Base-by-base conservation (phyloP, 306 rosid species). In the Quercus glauca region DNA sequence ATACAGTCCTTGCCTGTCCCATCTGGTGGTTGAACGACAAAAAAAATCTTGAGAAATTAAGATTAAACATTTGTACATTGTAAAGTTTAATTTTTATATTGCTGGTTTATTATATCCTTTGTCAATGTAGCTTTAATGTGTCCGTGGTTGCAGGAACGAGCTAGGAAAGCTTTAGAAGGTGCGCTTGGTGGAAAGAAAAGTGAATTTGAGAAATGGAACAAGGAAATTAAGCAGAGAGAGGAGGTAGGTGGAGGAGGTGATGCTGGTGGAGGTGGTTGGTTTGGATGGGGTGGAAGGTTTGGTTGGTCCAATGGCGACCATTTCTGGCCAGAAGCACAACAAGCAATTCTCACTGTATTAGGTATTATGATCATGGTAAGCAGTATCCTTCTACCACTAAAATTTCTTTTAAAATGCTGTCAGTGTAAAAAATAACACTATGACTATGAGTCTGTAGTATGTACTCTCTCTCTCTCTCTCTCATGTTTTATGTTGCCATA, bases 261-360 rank as follows among this genome's bases (percentile, higher is more conserved):
- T 20, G 28, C 83, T n/a, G 98, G 99, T 68, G 97, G 98, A 70
- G 92, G 99, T 74, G 98, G 99, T 72, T 90, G 99, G 99, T 90
- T 93, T 68, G 98, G 99, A 8, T 89, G 90, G 86, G 97, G 98
- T 56, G 20, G 96, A 76, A 52, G 96, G 72, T 92, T 92, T 83
- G 96, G 99, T 57, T 95, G 99, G 99, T 91, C 88, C 26, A 89
- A 84, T 63, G 99, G 82, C n/a, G 99, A 89, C 71, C 85, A 87
- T 76, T 95, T 95, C 82, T 91, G 99, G 99, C 93, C 60, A 79
- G 99, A 95, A 88, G 93, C 94, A 13, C 91, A 84, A 86, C 92
- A 90, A 80, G 86, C 94, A 3, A 81, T 76, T 83, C 96, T 95
- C 69, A 84, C 99, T 31, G 73, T 93, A 60, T 75, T 93, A 33